These are phyloP conservation scores for Paecilomyces variotii DNA, from an alignment of 2,329 filamentous ascomycete species.

Conservation along the genomic window DNA sequence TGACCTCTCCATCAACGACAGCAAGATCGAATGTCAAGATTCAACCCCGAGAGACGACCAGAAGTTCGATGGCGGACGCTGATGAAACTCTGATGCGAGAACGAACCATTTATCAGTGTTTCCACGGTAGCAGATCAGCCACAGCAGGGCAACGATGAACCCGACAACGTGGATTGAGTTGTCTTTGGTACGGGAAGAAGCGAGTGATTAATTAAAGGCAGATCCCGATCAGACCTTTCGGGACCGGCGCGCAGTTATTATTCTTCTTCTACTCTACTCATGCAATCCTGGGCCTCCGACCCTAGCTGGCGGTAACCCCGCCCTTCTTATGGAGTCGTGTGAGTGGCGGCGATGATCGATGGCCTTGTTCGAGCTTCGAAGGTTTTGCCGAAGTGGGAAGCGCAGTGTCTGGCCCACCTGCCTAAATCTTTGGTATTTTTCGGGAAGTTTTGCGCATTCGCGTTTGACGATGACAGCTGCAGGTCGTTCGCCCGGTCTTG, in stretches of 20 bases:
- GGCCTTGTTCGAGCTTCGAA: neutral
- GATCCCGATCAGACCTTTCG: neutral
- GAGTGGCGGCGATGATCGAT: neutral
- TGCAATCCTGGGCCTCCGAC: neutral
- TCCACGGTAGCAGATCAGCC: neutral
- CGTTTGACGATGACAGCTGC: conserved; percentile 1
- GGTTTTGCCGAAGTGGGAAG: neutral
- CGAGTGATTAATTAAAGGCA: neutral
- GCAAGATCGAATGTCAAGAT: neutral
- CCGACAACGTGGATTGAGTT: conserved; percentile 9
- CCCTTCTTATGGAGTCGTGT: neutral
- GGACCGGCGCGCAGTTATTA: neutral
- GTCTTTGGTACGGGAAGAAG: conserved; percentile 1
- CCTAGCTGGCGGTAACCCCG: neutral
- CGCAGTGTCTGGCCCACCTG: neutral
- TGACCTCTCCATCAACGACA: neutral
- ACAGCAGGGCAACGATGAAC: neutral
- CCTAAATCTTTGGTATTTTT: neutral
- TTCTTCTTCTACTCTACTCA: neutral
- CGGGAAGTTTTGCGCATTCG: neutral
- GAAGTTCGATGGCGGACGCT: neutral
- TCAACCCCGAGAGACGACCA: neutral
- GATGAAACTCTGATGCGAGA: neutral
- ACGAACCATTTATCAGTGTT: neutral
- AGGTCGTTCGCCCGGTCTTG: neutral